These are phyloP conservation scores for Euptelea pleiosperma DNA, from an alignment of 164 flowering plant genomes.

Conservation along the genomic window DNA sequence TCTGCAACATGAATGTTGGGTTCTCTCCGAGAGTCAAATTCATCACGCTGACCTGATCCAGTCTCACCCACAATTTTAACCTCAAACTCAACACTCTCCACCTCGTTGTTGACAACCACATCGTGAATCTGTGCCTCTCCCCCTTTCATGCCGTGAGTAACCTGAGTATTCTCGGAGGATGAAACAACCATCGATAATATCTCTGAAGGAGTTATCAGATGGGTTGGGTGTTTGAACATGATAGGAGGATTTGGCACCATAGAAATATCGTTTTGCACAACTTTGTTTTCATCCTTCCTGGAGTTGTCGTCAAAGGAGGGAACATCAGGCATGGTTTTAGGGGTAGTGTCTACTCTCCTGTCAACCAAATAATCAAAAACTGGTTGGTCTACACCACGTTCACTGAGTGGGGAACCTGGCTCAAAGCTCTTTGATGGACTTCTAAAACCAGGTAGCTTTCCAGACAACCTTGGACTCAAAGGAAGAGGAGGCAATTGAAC, in stretches of 20 bases:
- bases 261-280: constrained; percentile 44
- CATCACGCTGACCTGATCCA: constrained; percentile 39
- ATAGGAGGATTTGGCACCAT: constrained; percentile 32
- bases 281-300: constrained; percentile 40
- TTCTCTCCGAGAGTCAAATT: constrained; percentile 34
- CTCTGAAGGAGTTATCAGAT: constrained; percentile 88
- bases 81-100: constrained; percentile 54
- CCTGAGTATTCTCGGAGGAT: constrained; percentile 47
- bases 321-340: constrained; percentile 34
- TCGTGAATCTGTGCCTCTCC: constrained; percentile 53
- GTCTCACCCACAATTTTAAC: constrained; percentile 80
- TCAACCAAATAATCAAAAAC: constrained; percentile 55
- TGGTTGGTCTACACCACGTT: constrained; percentile 39
- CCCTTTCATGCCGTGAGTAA: constrained; percentile 37
- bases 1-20: constrained; percentile 30
- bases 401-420: constrained; percentile 33
- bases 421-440: constrained; percentile 47
- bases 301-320: constrained; percentile 40
- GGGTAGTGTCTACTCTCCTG: constrained; percentile 47
- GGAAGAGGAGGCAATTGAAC: constrained; percentile 54
- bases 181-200: constrained; percentile 55
- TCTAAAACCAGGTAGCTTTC: constrained; percentile 49
- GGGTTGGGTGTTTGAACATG: constrained; percentile 75
- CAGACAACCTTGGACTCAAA: constrained; percentile 62
- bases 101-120: constrained; percentile 43